Base-by-base conservation (phyloP, 73 alveolate species). In the Tetrahymena malaccensis region DNA sequence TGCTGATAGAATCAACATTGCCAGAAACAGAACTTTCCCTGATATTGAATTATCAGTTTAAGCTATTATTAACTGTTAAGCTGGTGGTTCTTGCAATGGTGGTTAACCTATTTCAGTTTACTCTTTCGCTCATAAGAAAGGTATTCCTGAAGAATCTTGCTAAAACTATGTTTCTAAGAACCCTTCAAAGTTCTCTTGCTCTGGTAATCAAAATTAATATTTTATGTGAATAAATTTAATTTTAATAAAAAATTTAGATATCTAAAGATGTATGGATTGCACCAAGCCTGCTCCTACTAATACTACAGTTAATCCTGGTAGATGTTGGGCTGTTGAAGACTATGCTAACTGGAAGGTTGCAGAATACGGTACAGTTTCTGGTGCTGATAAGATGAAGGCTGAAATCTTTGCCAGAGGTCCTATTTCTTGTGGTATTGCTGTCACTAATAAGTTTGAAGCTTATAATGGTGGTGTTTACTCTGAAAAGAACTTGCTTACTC, bases 11-110 rank as follows among this genome's bases (percentile, higher is more conserved):
- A 97, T 98, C 96, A 97, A 97, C 89, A 98, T 98, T 85, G 55
- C 89, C 31, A 43, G 93, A 94, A 96, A 96, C 50, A 97, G 97
- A 94, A 37, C 97, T 35, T 94, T 93, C 89, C 97, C 99, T 43
- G 98, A 96, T 33, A 96, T 97, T 50, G 94, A 96, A 55, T 96
- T 97, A 34, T 95, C 98, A 40, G 97, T 98, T 34, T 96, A 98
- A 95, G 96, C 96, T 22, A 94, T 98, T 56, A 93, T 98, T 34
- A 98, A 98, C 97, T 98, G 99, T 89, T 94, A 97, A 56, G 98
- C 98, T 85, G 99, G 99, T 57, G 98, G 99, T 31, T 58, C 97
- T 94, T 96, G 98, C 96, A 97, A 97, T 94, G 99, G 99, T n/a
- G 99, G 99, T 84, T 84, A 97, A 55, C 97, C 99, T 33, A 96